phyloP scores from a whole-genome alignment of 768 basidiomycete species.

The Serendipita indica region DNA sequence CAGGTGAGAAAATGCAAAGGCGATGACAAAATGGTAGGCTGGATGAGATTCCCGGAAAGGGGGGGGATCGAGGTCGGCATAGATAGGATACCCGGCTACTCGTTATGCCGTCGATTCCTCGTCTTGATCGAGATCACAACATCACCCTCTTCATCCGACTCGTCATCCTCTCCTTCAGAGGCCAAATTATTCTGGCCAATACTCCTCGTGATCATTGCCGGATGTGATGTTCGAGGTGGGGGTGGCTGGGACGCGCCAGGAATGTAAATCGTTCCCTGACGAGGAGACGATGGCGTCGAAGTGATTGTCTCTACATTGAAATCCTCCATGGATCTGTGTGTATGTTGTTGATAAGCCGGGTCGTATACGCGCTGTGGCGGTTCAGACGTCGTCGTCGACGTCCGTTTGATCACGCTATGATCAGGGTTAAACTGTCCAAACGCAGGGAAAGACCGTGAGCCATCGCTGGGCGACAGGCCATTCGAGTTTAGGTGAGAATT shows the following conservation, averaged over 20 bases:
- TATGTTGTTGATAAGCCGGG: neutral
- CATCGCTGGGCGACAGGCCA: neutral
- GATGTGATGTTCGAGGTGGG: neutral
- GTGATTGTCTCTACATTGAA: neutral
- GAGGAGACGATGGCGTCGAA: conserved; percentile 1
- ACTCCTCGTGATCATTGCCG: neutral
- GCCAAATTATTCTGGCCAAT: neutral
- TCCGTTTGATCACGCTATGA: neutral
- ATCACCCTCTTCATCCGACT: neutral
- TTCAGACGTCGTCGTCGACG: neutral
- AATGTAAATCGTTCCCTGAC: conserved; percentile 1
- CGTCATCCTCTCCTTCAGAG: neutral
- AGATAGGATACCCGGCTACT: neutral
- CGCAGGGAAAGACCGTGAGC: neutral
- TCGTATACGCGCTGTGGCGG: neutral
- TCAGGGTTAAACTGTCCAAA: conserved; percentile 3
- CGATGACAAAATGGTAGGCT: neutral
- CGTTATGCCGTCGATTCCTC: neutral
- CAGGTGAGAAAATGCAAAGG: neutral
- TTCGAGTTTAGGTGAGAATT: neutral
- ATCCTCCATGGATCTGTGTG: neutral
- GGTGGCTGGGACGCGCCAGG: neutral
- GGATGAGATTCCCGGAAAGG: neutral
- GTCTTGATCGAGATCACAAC: neutral
- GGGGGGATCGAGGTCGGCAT: too few relatives aligned